Evolutionary conservation across 441 rosid genomes (phyloP).

Genomic region (Breynia disticha): DNA sequence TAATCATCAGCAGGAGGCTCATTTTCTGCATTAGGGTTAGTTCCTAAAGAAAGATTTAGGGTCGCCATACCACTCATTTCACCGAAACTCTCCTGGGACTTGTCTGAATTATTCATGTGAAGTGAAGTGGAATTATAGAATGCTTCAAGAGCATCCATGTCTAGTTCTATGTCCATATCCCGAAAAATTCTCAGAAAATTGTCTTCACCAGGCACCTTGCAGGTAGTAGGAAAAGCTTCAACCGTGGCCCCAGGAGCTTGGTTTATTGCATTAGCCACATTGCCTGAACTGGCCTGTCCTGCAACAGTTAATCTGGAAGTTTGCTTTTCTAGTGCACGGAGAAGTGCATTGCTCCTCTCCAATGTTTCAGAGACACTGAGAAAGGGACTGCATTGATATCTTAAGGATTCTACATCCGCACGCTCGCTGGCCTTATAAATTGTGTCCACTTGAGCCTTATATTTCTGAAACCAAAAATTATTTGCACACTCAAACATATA

Average conservation of each 20-base stretch:
- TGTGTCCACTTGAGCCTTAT: constrained; percentile 25
- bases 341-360: neutral
- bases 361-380: neutral
- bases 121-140: neutral
- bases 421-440: constrained; percentile 4
- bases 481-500: neutral
- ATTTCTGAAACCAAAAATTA: constrained; percentile 22
- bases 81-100: neutral
- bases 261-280: neutral
- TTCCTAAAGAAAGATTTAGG: neutral
- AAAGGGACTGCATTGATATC: neutral
- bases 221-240: neutral
- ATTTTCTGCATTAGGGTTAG: neutral
- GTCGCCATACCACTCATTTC: neutral
- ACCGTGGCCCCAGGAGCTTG: neutral
- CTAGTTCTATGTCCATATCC: neutral
- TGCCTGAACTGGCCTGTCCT: neutral
- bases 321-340: neutral
- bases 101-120: neutral
- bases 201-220: neutral
- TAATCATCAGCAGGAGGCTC: constrained; percentile 1
- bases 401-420: neutral
- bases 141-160: neutral
- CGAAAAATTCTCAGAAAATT: neutral
- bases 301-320: neutral